Conservation (phyloP, 2,329 filamentous ascomycete species). For the Helotiales sp. region DNA sequence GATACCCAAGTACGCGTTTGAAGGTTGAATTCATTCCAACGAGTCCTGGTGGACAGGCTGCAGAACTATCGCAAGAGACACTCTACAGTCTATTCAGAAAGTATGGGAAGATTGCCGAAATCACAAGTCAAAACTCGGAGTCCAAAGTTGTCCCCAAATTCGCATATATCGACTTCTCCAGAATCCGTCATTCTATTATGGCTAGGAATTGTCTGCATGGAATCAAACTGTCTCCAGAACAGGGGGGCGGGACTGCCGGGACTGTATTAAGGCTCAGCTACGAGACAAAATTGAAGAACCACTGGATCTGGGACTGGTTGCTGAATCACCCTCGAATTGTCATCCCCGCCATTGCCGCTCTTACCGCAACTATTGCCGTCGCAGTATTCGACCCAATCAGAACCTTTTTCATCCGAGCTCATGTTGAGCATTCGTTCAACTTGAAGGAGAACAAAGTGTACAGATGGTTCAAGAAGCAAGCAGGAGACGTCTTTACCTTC, state of each 20-base stretch:
- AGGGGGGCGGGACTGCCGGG: conserved; percentile 72
- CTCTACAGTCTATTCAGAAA: conserved; percentile 84
- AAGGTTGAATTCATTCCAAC: conserved; percentile 83
- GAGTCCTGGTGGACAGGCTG: conserved; percentile 66
- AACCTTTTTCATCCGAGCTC: conserved; percentile 86
- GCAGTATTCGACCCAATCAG: conserved; percentile 92
- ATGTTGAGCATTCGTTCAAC: conserved; percentile 77
- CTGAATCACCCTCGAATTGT: conserved; percentile 83
- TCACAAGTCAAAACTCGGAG: conserved; percentile 77
- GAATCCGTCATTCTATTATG: conserved; percentile 43
- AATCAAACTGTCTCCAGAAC: conserved; percentile 65
- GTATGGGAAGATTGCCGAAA: conserved; percentile 89
- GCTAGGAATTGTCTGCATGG: conserved; percentile 75
- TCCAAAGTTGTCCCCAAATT: conserved; percentile 83
- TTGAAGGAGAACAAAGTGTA: conserved; percentile 72
- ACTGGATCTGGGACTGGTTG: conserved; percentile 86
- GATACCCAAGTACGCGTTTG: conserved; percentile 73
- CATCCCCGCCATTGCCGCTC: conserved; percentile 76
- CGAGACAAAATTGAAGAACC: conserved; percentile 72
- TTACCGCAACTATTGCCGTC: conserved; percentile 81
- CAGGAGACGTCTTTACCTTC: conserved; percentile 64
- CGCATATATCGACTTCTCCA: conserved; percentile 75
- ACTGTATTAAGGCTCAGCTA: conserved; percentile 83
- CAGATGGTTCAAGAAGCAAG: conserved; percentile 78
- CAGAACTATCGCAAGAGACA: conserved; percentile 82